Conservation (phyloP, 2,329 filamentous ascomycete species). For the Hypoxylon sp. region DNA sequence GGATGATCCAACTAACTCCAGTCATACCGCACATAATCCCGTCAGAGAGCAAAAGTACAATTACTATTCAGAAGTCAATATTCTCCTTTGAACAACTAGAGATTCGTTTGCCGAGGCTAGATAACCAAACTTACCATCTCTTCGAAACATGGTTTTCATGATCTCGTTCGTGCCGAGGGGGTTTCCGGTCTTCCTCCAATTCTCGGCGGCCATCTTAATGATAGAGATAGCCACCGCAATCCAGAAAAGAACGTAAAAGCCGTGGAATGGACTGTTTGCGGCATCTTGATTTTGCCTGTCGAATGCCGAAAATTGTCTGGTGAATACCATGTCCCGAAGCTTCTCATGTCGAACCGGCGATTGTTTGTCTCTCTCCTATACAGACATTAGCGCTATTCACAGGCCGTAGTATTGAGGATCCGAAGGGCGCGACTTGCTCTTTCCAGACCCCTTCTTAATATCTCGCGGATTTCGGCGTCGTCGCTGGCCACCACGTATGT, state of each 20-base stretch:
- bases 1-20: conserved; percentile 73
- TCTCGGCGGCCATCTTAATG: conserved; percentile 74
- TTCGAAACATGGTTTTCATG: conserved; percentile 72
- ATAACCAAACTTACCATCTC: conserved; percentile 57
- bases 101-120: background rate
- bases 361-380: conserved; percentile 41
- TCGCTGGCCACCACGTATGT: conserved; percentile 50
- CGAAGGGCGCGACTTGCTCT: conserved; percentile 40
- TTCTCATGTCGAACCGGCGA: conserved; percentile 46
- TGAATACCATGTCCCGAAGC: conserved; percentile 74
- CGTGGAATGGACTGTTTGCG: conserved; percentile 78
- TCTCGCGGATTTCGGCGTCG: conserved; percentile 57
- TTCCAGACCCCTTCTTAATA: conserved; percentile 51
- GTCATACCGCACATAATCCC: conserved; percentile 76
- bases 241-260: conserved; percentile 86
- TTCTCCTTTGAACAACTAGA: background rate
- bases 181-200: conserved; percentile 76
- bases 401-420: background rate
- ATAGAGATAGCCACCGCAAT: conserved; percentile 75
- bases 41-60: conserved; percentile 72
- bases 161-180: conserved; percentile 79
- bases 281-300: conserved; percentile 76
- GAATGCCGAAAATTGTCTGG: conserved; percentile 78
- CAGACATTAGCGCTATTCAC: conserved; percentile 11
- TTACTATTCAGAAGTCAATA: conserved; percentile 51